These are phyloP conservation scores for Eucalyptus marginata DNA, from an alignment of 345 rosid genomes.

Conservation along the genomic window DNA sequence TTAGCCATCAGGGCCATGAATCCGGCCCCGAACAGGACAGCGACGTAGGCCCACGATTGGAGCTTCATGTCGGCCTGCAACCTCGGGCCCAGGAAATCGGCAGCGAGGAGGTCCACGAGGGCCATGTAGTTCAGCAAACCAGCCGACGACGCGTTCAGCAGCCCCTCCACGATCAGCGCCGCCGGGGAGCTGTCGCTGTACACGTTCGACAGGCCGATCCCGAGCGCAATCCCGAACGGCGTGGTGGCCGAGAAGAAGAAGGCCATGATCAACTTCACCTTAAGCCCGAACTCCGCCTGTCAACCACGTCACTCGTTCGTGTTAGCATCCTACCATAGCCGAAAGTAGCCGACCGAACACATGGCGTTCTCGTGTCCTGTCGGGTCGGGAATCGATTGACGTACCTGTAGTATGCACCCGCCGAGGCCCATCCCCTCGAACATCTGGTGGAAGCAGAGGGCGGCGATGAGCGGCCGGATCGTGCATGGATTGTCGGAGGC, in stretches of 20 bases:
- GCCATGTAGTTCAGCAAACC: conserved; percentile 78
- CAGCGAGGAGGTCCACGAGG: conserved; percentile 53
- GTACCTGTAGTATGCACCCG: conserved; percentile 72
- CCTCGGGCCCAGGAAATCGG: conserved; percentile 60
- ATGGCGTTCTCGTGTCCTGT: background rate
- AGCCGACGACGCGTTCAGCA: conserved; percentile 57
- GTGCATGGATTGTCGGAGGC: conserved; percentile 60
- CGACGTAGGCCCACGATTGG: conserved; percentile 32
- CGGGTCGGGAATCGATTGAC: background rate
- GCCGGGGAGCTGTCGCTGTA: conserved; percentile 45
- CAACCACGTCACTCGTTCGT: background rate
- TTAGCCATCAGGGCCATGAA: conserved; percentile 59
- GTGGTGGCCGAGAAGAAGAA: conserved; percentile 70
- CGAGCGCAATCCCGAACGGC: conserved; percentile 49
- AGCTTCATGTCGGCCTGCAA: conserved; percentile 57
- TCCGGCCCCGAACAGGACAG: conserved; percentile 58
- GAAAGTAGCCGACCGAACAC: background rate
- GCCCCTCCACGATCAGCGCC: conserved; percentile 43
- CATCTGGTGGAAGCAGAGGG: conserved; percentile 86
- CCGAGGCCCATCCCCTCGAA: conserved; percentile 89
- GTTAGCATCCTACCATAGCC: background rate
- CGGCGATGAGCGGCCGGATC: conserved; percentile 60
- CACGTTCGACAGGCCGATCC: conserved; percentile 35
- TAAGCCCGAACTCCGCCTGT: conserved; percentile 39
- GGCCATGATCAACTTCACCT: conserved; percentile 36